Percentiles rank a stretch among this genome's conserved stretches.
These are phyloP conservation scores for Arthrobotrys musiformis DNA, from an alignment of 2,329 filamentous ascomycete species.

Conservation along the genomic window DNA sequence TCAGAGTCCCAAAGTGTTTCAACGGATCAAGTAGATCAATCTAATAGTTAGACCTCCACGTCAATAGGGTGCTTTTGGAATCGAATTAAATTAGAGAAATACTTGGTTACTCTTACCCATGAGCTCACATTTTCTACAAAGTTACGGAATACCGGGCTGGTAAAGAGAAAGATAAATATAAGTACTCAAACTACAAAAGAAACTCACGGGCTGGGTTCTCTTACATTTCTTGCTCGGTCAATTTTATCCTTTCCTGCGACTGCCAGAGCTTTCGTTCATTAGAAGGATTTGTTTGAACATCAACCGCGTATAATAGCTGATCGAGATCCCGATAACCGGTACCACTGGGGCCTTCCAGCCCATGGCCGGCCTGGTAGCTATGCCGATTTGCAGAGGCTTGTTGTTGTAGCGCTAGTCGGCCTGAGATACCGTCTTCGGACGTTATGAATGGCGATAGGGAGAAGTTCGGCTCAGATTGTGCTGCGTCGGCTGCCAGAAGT, in stretches of 20 bases:
- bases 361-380: conserved; percentile 20
- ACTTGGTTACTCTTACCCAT: conserved; percentile 52
- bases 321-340: conserved; percentile 50
- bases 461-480: conserved; percentile 44
- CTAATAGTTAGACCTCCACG: conserved; percentile 31
- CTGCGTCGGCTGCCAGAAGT: conserved; percentile 45
- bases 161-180: background rate
- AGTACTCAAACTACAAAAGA: background rate
- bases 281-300: conserved; percentile 45
- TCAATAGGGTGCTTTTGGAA: background rate
- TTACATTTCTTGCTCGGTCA: conserved; percentile 57
- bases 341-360: conserved; percentile 31
- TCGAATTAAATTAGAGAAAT: background rate
- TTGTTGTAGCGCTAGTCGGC: conserved; percentile 41
- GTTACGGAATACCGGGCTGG: conserved; percentile 57
- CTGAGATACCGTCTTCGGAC: conserved; percentile 42
- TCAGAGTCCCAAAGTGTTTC: conserved; percentile 61
- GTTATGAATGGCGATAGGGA: conserved; percentile 36
- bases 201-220: background rate
- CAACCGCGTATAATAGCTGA: conserved; percentile 46
- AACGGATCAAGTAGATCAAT: conserved; percentile 62
- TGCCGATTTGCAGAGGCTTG: conserved; percentile 38
- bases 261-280: conserved; percentile 57
- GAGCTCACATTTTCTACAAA: conserved; percentile 58
- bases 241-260: conserved; percentile 53